A percentile compares a stretch with the other conserved stretches of the same genome.
These are phyloP conservation scores for Backusella sp. DNA, from an alignment of 192 early-diverging fungal species.

Conservation along the genomic window DNA sequence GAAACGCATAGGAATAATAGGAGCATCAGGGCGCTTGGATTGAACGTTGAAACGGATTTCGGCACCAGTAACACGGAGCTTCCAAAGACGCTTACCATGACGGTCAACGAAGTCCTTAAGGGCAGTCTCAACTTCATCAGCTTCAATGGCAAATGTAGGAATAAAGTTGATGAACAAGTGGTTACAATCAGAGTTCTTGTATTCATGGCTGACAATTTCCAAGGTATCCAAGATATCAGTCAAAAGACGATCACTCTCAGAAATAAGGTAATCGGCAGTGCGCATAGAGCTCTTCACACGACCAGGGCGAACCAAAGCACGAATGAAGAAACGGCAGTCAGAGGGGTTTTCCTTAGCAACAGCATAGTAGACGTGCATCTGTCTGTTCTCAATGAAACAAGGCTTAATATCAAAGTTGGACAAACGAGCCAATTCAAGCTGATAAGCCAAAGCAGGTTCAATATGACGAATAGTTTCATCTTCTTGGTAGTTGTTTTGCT, in stretches of 20 bases:
- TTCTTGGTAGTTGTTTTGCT: constrained; percentile 78
- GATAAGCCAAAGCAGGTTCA: constrained; percentile 97
- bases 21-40: constrained; percentile 53
- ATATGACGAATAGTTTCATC: constrained; percentile 97
- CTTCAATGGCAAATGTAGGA: constrained; percentile 90
- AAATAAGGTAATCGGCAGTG: constrained; percentile 92
- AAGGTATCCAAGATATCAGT: constrained; percentile 94
- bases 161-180: constrained; percentile 99
- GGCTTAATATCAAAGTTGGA: constrained; percentile 97
- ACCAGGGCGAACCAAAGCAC: constrained; percentile 92
- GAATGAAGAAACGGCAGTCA: constrained; percentile 97
- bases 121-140: constrained; percentile 77
- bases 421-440: constrained; percentile 90
- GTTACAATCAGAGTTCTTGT: constrained; percentile 98
- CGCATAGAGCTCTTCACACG: constrained; percentile 74
- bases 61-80: constrained; percentile 90
- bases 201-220: constrained; percentile 87
- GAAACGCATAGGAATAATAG: constrained; percentile 82
- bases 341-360: constrained; percentile 92
- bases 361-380: constrained; percentile 96
- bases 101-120: constrained; percentile 89
- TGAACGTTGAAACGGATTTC: constrained; percentile 96
- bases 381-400: constrained; percentile 90
- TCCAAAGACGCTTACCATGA: constrained; percentile 93
- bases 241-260: constrained; percentile 90